Percentiles rank a stretch among this genome's conserved stretches.
Evolutionary conservation across 495 filamentous ascomycete species (phyloP).

Genomic region (Pyrenopolyporus hunteri): DNA sequence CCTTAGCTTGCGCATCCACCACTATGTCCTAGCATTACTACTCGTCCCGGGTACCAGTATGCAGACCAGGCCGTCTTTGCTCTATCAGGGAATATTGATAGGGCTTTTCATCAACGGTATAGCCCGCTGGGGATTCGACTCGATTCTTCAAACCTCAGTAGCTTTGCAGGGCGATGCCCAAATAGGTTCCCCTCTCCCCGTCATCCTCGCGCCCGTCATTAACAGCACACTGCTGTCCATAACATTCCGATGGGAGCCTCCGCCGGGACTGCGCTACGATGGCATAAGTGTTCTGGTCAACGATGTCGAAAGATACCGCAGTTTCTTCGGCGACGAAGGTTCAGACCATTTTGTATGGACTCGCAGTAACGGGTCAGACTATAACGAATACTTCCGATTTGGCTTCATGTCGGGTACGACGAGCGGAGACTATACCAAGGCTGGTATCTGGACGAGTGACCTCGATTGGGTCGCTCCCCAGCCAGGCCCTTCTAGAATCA

Average conservation of each 20-base stretch:
- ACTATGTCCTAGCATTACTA: constrained; percentile 86
- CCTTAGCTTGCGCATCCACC: constrained; percentile 90
- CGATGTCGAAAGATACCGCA: constrained; percentile 85
- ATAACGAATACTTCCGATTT: constrained; percentile 83
- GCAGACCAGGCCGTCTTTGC: constrained; percentile 76
- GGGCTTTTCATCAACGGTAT: constrained; percentile 92
- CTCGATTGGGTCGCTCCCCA: constrained; percentile 70
- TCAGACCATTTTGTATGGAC: constrained; percentile 56
- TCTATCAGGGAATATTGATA: constrained; percentile 87
- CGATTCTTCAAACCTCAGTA: constrained; percentile 81
- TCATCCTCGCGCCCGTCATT: constrained; percentile 58
- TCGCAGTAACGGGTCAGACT: constrained; percentile 46
- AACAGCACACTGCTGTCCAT: constrained; percentile 48
- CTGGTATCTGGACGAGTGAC: constrained; percentile 74
- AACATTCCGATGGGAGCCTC: constrained; percentile 59
- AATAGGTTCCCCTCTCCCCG: constrained; percentile 72
- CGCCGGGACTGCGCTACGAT: constrained; percentile 68
- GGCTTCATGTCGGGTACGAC: constrained; percentile 74
- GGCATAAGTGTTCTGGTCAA: constrained; percentile 91
- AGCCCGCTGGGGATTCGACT: constrained; percentile 91
- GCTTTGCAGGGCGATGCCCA: constrained; percentile 73
- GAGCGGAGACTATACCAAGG: constrained; percentile 77
- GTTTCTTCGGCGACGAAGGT: constrained; percentile 58
- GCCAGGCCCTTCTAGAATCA: constrained; percentile 52
- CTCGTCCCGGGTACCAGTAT: constrained; percentile 84